Base-by-base conservation (phyloP, 495 filamentous ascomycete species). In the Xylaria acuta region DNA sequence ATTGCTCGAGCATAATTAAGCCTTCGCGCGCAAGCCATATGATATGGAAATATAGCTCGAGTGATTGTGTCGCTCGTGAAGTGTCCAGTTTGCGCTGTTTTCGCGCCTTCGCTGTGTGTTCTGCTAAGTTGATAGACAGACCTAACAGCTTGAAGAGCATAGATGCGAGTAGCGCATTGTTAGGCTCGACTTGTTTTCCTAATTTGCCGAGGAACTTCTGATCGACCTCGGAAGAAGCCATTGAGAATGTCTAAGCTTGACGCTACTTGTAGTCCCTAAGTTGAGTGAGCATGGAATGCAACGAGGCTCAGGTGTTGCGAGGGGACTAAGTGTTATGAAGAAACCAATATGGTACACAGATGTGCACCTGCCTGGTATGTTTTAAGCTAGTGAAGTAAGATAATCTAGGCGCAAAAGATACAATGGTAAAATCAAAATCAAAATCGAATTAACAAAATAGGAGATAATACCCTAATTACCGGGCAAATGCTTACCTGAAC, bases 181-280 rank as follows among this genome's bases (percentile, higher is more conserved):
- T 88, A 54, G 86, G 81, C 74, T 89, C 87, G 72, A 91, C 94
- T 45, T 87, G 84, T 80, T 90, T 92, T 74, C 96, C 95, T 75
- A 97, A 91, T 75, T 89, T 89, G 80, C 93, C 94, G 75, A 99
- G 86, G 82, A 94, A 97, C 84, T 98, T 98, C 84, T 97, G 94
- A 80, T 98, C 96, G 56, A 98, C 93, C 81, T 97, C 94, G 60
- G 94, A 94, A 80, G 93, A 94, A 81, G 97, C 95, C 96, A 98
- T 98, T 71, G 79, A 65, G 62, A 34, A 32, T 59, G 22, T 54
- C 30, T 34, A 38, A 9, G 27, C 8, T 34, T 56, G 16, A 32
- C 27, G n/a, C 5, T 54, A 27, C 6, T 60, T 40, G 43, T 59
- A 43, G 58, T 51, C 41, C 41, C 16, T 11, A 22, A 18, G 45